Base-by-base conservation (phyloP, 2,329 filamentous ascomycete species). In the Chaetomiaceae sp. region DNA sequence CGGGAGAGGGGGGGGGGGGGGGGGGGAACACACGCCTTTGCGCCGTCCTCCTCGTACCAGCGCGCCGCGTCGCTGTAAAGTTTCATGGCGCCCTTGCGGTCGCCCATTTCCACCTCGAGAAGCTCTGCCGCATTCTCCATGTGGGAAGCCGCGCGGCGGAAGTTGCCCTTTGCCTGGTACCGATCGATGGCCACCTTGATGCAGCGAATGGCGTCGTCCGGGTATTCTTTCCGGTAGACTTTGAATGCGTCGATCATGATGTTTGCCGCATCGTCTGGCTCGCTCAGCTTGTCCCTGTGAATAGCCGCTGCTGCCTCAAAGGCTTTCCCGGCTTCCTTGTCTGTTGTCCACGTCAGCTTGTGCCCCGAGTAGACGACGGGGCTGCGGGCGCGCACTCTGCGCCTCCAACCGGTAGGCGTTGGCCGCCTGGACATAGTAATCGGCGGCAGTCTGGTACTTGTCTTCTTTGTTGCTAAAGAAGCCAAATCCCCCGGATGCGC, bases 321-420 rank as follows among this genome's bases (percentile, higher is more conserved):
- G 11, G 90, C 85, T 65, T 87, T 80, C 20, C 90, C 92, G 13
- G 92, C 90, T 73, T 95, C 90, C 67, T 86, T 84, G 73, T 85
- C 90, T 94, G 54, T 43, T 48, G 9, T 25, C n/a, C 9, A 13
- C 10, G 48, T 57, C 48, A 57, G 47, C 45, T 5, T 20, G 30
- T 16, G n/a, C 5, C 18, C 21, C 13, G 27, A 5, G 4, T 11
- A 10, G 23, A 20, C 38, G 21, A 13, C 9, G 7, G 25, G 36
- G 11, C 14, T 4, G 45, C 14, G 16, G 13, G 18, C 25, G 53
- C 61, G 62, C 75, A 92, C 89, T 87, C 74, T 86, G 82, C 69
- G 89, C 89, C 72, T 94, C 86, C 76, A 95, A 84, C 66, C 89
- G 82, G 71, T 95, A 97, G 54, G 89, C 89, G 75, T 96, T 96